These are phyloP conservation scores for Euryodendron excelsum DNA, from an alignment of 148 eudicot species.

Conservation along the genomic window DNA sequence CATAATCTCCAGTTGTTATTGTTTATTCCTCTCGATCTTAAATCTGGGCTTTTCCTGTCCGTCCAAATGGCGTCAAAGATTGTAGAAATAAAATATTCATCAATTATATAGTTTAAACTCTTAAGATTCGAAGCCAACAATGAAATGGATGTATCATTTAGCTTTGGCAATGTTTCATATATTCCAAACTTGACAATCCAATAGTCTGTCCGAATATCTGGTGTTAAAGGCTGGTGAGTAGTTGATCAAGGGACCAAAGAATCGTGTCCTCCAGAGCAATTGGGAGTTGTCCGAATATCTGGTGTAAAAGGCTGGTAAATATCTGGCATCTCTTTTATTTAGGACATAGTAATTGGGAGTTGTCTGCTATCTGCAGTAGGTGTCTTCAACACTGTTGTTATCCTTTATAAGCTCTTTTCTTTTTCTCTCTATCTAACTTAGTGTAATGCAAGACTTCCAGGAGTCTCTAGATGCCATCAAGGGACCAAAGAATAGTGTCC, in stretches of 20 bases:
- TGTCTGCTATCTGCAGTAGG: background rate
- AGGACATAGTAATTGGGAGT: background rate
- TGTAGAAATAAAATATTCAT: background rate
- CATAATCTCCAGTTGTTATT: conserved; percentile 13
- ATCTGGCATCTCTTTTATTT: background rate
- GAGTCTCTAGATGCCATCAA: background rate
- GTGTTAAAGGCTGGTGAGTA: background rate
- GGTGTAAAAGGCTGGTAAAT: no score
- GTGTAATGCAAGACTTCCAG: background rate
- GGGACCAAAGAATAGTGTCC: background rate
- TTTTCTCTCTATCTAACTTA: background rate
- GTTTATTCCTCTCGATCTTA: background rate
- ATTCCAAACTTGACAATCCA: background rate
- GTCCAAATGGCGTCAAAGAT: background rate
- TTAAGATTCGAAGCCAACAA: background rate
- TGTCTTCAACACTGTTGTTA: background rate
- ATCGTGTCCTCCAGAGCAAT: no score
- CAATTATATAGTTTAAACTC: background rate
- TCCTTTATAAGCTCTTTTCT: background rate
- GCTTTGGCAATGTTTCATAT: background rate
- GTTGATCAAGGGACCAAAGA: background rate
- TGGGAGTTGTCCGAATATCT: no score
- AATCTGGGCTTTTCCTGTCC: background rate
- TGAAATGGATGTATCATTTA: background rate
- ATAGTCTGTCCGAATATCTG: background rate